Evolutionary conservation across 495 filamentous ascomycete species (phyloP).

Genomic region (Trichoderma reesei): DNA sequence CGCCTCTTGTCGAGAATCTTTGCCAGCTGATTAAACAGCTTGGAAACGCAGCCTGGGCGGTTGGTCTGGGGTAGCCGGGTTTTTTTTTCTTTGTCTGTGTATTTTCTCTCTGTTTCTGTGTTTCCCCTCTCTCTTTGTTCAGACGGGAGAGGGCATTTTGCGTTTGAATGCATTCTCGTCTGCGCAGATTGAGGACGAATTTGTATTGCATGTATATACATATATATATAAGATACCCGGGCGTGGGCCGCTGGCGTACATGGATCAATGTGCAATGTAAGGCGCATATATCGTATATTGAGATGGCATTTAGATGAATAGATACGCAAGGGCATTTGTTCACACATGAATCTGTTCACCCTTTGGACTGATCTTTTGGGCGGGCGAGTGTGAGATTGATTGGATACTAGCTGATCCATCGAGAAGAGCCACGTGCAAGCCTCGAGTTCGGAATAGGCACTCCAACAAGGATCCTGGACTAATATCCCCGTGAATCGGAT

Average conservation of each 20-base stretch:
- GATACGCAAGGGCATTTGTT: not conserved
- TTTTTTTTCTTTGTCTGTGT: not conserved
- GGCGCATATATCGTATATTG: not conserved
- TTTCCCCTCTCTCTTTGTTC: not conserved
- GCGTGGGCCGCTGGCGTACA: not conserved
- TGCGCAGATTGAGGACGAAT: not conserved
- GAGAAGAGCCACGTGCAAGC: not conserved
- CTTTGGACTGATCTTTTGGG: not conserved
- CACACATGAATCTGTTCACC: too few relatives aligned
- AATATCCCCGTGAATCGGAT: not conserved
- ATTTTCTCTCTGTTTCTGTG: not conserved
- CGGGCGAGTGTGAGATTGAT: not conserved
- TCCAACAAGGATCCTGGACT: not conserved
- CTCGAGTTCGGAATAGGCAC: not conserved
- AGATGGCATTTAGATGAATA: not conserved
- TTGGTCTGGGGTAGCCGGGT: constrained; percentile 17
- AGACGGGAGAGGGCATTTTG: too few relatives aligned
- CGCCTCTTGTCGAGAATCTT: constrained; percentile 56
- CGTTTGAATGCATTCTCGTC: too few relatives aligned
- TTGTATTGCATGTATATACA: not conserved
- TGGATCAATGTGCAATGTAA: not conserved
- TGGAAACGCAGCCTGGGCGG: constrained; percentile 31
- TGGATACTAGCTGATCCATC: not conserved
- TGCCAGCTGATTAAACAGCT: constrained; percentile 45
- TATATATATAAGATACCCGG: not conserved